phyloP scores from a whole-genome alignment of 192 early-diverging fungal genomes.

The Coemansia sp. region DNA sequence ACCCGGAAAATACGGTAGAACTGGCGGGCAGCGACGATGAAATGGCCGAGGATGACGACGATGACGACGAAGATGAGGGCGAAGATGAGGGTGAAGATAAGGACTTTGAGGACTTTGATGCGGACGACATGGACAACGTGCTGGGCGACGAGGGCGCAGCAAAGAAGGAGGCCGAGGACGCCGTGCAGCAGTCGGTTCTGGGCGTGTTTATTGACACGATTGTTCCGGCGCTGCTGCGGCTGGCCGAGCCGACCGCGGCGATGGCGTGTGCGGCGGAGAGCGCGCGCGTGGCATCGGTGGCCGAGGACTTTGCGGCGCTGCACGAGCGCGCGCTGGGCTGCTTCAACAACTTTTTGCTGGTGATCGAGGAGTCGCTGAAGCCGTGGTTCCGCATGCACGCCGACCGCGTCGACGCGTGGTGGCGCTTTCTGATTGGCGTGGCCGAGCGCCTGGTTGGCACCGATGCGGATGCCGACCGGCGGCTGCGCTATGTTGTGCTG shows the following conservation, averaged over 20 bases:
- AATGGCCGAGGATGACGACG: constrained; percentile 36
- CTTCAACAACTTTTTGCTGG: constrained; percentile 73
- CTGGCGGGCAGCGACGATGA: constrained; percentile 50
- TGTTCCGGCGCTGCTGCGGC: constrained; percentile 26
- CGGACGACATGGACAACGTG: constrained; percentile 46
- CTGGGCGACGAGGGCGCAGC: constrained; percentile 48
- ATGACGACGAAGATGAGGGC: constrained; percentile 51
- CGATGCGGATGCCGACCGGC: constrained; percentile 52
- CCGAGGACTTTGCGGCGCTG: constrained; percentile 56
- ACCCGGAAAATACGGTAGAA: constrained; percentile 7
- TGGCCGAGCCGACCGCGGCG: constrained; percentile 38
- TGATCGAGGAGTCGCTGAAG: constrained; percentile 65
- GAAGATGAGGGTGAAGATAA: constrained; percentile 15
- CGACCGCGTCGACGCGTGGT: constrained; percentile 40
- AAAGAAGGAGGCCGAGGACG: constrained; percentile 45
- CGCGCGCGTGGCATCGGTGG: constrained; percentile 49
- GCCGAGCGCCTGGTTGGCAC: constrained; percentile 54
- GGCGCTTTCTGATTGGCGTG: constrained; percentile 61
- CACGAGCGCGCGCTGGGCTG: constrained; percentile 70
- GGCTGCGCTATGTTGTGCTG: constrained; percentile 55
- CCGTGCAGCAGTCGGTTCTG: constrained; percentile 43
- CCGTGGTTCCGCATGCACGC: constrained; percentile 59
- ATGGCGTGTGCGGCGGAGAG: constrained; percentile 26
- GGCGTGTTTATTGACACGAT: constrained; percentile 47
- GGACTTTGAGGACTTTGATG: neutral